phyloP scores from a whole-genome alignment of 2,329 filamentous ascomycete species.

The Fonsecaea pugnacius region DNA sequence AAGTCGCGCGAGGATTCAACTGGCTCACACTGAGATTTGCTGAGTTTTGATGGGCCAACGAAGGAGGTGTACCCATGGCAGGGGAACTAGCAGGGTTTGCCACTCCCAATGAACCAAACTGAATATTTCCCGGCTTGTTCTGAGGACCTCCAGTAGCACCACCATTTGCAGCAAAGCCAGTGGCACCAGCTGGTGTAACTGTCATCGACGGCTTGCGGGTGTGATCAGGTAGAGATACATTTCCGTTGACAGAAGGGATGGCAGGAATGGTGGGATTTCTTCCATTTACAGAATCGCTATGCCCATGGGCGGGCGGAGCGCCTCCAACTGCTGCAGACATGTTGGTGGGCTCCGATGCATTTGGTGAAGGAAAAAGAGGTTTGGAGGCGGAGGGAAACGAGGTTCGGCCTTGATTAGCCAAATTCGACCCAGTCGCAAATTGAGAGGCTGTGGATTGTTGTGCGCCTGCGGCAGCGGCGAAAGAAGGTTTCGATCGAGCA shows the following conservation, averaged over 20 bases:
- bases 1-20: constrained; percentile 73
- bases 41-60: constrained; percentile 33
- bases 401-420: constrained; percentile 33
- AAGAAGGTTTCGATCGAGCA: constrained; percentile 27
- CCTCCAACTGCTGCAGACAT: constrained; percentile 40
- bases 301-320: constrained; percentile 34
- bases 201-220: constrained; percentile 86
- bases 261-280: constrained; percentile 59
- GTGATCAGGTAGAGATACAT: constrained; percentile 66
- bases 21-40: constrained; percentile 35
- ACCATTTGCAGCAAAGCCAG: constrained; percentile 76
- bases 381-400: constrained; percentile 33
- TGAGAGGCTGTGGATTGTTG: constrained; percentile 18
- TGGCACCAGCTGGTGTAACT: constrained; percentile 81
- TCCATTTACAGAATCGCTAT: constrained; percentile 38
- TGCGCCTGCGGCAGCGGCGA: constrained; percentile 14
- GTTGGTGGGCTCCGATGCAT: constrained; percentile 40
- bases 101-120: constrained; percentile 68
- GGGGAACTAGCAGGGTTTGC: constrained; percentile 64
- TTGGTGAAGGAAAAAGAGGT: constrained; percentile 29
- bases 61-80: constrained; percentile 50
- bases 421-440: constrained; percentile 35
- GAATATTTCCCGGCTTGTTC: constrained; percentile 56
- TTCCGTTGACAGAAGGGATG: constrained; percentile 71
- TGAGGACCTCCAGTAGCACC: constrained; percentile 60